A percentile compares a stretch with the other conserved stretches of the same genome.
Conservation (phyloP, 768 basidiomycete genomes). For the Chiua virens region DNA sequence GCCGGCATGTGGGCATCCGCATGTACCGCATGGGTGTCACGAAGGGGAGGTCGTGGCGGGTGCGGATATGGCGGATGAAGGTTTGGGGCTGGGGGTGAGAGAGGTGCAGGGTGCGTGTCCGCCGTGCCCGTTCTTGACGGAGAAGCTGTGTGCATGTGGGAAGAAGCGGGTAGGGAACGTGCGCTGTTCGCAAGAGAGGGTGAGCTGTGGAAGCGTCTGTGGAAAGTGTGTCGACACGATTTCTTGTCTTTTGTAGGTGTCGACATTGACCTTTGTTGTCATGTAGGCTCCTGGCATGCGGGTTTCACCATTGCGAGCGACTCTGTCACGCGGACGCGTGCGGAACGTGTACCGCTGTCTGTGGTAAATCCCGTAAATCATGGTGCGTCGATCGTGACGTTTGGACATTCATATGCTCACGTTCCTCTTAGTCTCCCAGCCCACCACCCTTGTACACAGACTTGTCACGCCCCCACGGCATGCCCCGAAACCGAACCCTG, state of each 20-base stretch:
- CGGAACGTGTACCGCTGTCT: slow-evolving; percentile 70
- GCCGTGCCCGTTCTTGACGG: slow-evolving; percentile 80
- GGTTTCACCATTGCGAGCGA: slow-evolving; percentile 85
- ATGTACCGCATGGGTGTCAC: slow-evolving; percentile 80
- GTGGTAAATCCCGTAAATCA: slow-evolving; percentile 83
- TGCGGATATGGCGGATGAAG: slow-evolving; percentile 25
- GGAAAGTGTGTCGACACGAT: slow-evolving; percentile 52
- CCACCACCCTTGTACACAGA: slow-evolving; percentile 70
- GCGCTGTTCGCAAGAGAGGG: slow-evolving; percentile 74
- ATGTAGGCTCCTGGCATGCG: slow-evolving; percentile 68
- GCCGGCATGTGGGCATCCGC: slow-evolving; percentile 81
- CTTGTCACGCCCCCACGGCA: slow-evolving; percentile 86
- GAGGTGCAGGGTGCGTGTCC: slow-evolving; percentile 54
- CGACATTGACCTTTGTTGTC: not conserved
- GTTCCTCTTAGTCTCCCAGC: slow-evolving; percentile 51
- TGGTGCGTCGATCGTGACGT: slow-evolving; percentile 53
- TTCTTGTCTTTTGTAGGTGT: not conserved
- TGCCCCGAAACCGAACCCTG: slow-evolving; percentile 86
- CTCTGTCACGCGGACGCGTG: slow-evolving; percentile 84
- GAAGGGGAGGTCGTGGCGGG: slow-evolving; percentile 47
- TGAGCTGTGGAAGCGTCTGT: slow-evolving; percentile 83
- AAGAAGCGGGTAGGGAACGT: slow-evolving; percentile 80
- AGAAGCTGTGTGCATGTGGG: slow-evolving; percentile 85
- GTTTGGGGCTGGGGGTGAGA: not conserved
- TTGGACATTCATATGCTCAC: not conserved